These are phyloP conservation scores for Aleurites moluccanus DNA, from an alignment of 441 rosid genomes.

Conservation along the genomic window DNA sequence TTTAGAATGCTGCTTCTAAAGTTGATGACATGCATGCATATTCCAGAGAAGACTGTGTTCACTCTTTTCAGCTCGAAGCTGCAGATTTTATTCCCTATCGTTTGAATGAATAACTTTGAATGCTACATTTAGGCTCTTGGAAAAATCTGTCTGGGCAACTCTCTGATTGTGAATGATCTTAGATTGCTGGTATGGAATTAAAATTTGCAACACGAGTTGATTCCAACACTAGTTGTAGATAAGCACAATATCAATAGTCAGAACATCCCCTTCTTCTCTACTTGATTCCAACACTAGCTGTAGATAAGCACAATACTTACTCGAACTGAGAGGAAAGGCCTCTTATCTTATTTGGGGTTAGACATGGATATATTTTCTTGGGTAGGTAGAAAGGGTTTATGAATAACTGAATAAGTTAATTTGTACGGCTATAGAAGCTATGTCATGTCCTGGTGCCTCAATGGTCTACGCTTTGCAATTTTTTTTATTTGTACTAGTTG, in stretches of 20 bases:
- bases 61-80: neutral
- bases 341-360: neutral
- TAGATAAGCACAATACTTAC: neutral
- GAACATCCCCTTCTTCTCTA: neutral
- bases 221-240: too few species aligned
- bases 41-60: neutral
- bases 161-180: neutral
- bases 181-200: neutral
- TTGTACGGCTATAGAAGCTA: neutral
- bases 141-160: neutral
- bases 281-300: neutral
- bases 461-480: neutral
- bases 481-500: neutral
- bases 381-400: neutral
- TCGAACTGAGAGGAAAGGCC: slow-evolving; percentile 4
- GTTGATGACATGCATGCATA: neutral
- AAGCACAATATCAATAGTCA: neutral
- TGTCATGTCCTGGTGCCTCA: neutral
- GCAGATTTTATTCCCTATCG: neutral
- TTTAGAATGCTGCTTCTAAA: neutral
- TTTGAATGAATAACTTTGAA: neutral
- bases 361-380: neutral
- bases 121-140: neutral
- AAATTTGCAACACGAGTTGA: too few species aligned
- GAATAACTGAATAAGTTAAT: neutral